Conservation (phyloP, 1,284 basidiomycete species). For the Pseudozyma hubeiensis region DNA sequence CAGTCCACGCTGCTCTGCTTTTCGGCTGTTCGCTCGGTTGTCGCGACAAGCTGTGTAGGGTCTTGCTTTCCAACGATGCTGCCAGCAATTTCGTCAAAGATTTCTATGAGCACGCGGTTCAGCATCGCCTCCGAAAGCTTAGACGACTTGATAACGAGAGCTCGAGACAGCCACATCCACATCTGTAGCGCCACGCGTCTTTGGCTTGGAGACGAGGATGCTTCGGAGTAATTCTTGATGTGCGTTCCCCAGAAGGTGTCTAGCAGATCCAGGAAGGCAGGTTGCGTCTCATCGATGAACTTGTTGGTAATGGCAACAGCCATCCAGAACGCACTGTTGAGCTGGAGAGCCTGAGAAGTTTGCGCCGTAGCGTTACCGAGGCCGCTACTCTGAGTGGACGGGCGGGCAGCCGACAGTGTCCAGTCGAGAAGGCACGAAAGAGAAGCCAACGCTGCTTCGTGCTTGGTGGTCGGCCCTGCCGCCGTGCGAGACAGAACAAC, state of each 20-base stretch:
- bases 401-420: slow-evolving; percentile 13
- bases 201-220: not conserved
- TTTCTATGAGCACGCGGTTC: slow-evolving; percentile 34
- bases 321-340: slow-evolving; percentile 32
- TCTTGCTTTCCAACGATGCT: not conserved
- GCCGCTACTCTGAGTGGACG: not conserved
- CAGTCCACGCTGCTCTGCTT: slow-evolving; percentile 16
- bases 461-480: slow-evolving; percentile 1
- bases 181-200: slow-evolving; percentile 40
- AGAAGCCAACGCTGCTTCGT: slow-evolving; percentile 24
- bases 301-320: slow-evolving; percentile 53
- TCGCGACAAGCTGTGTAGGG: slow-evolving; percentile 5
- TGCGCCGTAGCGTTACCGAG: not conserved
- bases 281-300: slow-evolving; percentile 40
- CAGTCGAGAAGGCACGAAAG: slow-evolving; percentile 31
- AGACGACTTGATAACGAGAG: slow-evolving; percentile 48
- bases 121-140: slow-evolving; percentile 54
- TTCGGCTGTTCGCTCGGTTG: not conserved
- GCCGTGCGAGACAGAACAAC: slow-evolving; percentile 1
- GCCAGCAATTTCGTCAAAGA: slow-evolving; percentile 44
- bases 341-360: slow-evolving; percentile 26
- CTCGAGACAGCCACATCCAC: slow-evolving; percentile 60
- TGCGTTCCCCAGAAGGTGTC: slow-evolving; percentile 47
- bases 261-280: slow-evolving; percentile 32
- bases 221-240: slow-evolving; percentile 10